Percentiles rank a stretch among this genome's conserved stretches.
phyloP scores from a whole-genome alignment of 345 rosid genomes.

The Aquilaria yunnanensis region DNA sequence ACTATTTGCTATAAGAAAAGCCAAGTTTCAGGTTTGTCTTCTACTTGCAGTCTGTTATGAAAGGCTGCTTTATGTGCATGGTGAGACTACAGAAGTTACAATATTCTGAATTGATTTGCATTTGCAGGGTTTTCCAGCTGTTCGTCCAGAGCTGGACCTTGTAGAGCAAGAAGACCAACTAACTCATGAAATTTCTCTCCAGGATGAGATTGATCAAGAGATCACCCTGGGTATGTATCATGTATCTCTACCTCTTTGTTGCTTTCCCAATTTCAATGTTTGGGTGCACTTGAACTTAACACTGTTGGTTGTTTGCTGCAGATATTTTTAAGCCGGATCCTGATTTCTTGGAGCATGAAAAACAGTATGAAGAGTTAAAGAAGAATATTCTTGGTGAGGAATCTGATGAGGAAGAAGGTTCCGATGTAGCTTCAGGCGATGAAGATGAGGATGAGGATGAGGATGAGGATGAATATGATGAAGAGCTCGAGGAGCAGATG shows the following conservation, averaged over 20 bases:
- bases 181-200: conserved; percentile 83
- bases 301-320: conserved; percentile 18
- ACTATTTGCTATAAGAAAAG: conserved; percentile 74
- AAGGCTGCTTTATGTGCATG: not conserved
- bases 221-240: conserved; percentile 63
- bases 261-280: not conserved
- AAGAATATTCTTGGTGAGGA: conserved; percentile 82
- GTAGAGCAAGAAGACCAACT: conserved; percentile 83
- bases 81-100: not conserved
- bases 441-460: conserved; percentile 45
- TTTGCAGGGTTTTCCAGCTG: conserved; percentile 85
- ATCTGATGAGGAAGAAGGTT: conserved; percentile 77
- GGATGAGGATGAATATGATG: conserved; percentile 48
- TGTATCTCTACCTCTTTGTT: conserved; percentile 4
- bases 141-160: conserved; percentile 90
- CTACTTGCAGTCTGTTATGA: conserved; percentile 1
- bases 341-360: conserved; percentile 80
- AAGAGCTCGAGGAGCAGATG: conserved; percentile 74
- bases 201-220: conserved; percentile 66
- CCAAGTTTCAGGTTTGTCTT: conserved; percentile 74
- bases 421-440: conserved; percentile 57
- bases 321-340: conserved; percentile 78
- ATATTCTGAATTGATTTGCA: conserved; percentile 6
- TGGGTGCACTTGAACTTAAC: conserved; percentile 8
- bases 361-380: conserved; percentile 79